Conservation (phyloP, 371 early-diverging fungal species). For the Smittium culicis region DNA sequence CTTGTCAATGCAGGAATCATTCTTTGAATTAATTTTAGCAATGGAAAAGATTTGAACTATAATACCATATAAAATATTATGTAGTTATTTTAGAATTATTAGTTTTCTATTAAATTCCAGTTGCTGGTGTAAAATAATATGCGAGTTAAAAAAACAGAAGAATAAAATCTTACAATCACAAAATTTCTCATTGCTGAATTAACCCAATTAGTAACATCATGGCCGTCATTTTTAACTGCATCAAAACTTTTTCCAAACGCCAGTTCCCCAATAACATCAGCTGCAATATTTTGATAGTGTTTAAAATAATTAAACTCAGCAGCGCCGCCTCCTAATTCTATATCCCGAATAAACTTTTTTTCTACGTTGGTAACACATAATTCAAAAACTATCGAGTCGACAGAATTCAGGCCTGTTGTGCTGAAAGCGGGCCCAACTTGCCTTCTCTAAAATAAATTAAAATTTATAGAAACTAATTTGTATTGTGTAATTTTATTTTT, state of each 20-base stretch:
- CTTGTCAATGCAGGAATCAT: neutral
- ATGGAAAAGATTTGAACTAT: neutral
- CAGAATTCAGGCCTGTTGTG: neutral
- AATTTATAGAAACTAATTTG: too few species aligned
- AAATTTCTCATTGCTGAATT: neutral
- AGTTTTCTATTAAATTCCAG: neutral
- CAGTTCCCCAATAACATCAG: constrained; percentile 25
- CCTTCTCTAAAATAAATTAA: constrained; percentile 8
- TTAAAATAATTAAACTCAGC: constrained; percentile 19
- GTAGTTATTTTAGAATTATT: too few species aligned
- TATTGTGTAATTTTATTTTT: neutral
- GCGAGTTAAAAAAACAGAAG: neutral
- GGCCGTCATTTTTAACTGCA: neutral
- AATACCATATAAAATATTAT: too few species aligned
- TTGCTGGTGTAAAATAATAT: neutral
- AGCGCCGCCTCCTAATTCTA: neutral
- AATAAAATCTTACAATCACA: neutral
- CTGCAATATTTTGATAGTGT: constrained; percentile 14
- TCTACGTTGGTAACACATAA: neutral
- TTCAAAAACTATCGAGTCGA: neutral
- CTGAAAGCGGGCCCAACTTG: constrained; percentile 11
- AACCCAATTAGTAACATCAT: neutral
- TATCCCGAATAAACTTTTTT: neutral
- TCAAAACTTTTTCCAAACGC: constrained; percentile 23
- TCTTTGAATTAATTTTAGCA: neutral